Evolutionary conservation across 352 stramenopile genomes (phyloP), one percentile per base, ranked within the genome.

Genomic region (Pythium sukuiense): DNA sequence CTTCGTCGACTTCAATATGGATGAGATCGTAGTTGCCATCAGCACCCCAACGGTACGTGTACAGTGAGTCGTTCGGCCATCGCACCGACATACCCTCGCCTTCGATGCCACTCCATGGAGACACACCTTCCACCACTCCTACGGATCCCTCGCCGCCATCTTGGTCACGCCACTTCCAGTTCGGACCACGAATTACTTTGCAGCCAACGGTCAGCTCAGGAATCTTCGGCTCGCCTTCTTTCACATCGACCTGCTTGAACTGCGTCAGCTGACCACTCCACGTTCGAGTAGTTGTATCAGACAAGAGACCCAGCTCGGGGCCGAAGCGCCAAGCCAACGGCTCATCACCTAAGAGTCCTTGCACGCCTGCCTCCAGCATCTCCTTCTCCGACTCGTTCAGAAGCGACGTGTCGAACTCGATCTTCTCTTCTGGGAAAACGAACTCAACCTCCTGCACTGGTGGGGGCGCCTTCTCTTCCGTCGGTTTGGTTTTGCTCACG

Each of bases 91-190:
- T 95, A 4, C 88, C 88, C 76, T 96, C 88, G 18, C 88, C 88
- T 74, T 96, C 88, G 2, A 96, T 78, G 13, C 88, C 88, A 74
- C 88, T 96, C 88, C 88, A 96, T 0, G 88, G 88, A 16, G 86
- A 95, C 4, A 96, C 82, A 11, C 87, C 84, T 76, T 95, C 88
- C 20, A 96, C 85, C 41, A 84, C 68, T 41, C 88, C 88, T 29
- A 96, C 76, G 18, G 79, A 92, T 8, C 88, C 88, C 76, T 93
- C 87, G 14, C 88, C 88, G 14, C 88, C 88, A 53, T 96, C 88
- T 83, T 96, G 87, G 53, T 96, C 88, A 24, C 85, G 75, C 87
- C 88, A 95, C 68, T 95, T 96, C 88, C 88, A 96, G 67, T 94
- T 92, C 18, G 89, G 89, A 35, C 89, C 89, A n/a, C 89, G 88